Evolutionary conservation across 1,139 yeast species (phyloP), one percentile per base, ranked within the genome.

Genomic region (Zhuliangozyma blackwelliae): DNA sequence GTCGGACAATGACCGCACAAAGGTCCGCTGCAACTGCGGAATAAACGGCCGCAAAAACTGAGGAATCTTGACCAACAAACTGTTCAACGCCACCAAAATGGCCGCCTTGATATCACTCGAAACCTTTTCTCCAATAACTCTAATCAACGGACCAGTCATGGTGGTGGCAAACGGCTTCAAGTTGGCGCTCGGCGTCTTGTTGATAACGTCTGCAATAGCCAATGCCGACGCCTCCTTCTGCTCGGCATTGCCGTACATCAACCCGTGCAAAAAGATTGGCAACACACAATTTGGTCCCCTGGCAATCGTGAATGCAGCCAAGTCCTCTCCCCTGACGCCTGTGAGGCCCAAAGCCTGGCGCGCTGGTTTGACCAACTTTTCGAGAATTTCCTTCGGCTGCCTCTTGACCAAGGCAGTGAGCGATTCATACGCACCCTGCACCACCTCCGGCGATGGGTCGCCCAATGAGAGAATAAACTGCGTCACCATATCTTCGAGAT

Each of bases 11-110:
- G 96, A 86, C 58, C 95, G 85, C 33, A 94, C 95, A 66, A 92
- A 94, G 1, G 98, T 94, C 60, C 99, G 78, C 65, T 94, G 98
- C 49, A 94, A 72, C 67, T 94, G 99, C 8, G 99, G 99, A 61
- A 92, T 79, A 59, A 94, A 94, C 10, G 99, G 98, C 55, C 94
- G 79, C 61, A 94, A 73, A 58, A 88, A 87, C 54, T 84, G 88
- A 5, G 98, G 97, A 50, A 92, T 85, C 68, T 88, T 87, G 28
- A 67, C 63, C 54, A 94, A 77, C 53, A 94, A 69, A 45, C 77
- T 77, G 54, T 85, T 85, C 59, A 94, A 74, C 1, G 97, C 95
- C 48, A 75, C 73, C 55, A 94, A 71, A 49, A 94, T 92, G 21
- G 96, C 96, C 25, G 96, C 82, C 71, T 92, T 92, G 52, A 92